Evolutionary conservation across 257 asterid genomes (phyloP), one percentile per base, ranked within the genome.

Genomic region (Solanum bulbocastanum): DNA sequence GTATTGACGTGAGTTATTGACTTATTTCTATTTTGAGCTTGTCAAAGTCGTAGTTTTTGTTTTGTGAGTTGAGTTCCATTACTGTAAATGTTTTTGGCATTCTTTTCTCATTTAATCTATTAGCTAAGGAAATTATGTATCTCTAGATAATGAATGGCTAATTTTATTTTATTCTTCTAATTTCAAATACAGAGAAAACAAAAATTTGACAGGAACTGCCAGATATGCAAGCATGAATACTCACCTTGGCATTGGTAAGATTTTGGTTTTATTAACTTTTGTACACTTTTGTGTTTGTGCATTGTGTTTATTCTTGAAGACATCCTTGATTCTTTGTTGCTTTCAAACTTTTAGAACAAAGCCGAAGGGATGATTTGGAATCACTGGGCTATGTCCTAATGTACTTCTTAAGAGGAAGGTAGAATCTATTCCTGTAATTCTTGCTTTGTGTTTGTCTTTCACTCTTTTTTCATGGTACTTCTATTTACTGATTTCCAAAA

Each of bases 181-280:
- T 27, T 72, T 72, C 90, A 32, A 52, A 87, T 93, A 88, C 96
- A 96, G 96, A 91, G 98, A 95, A 89, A 96, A 95, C 90, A 95
- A 96, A 91, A 95, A 94, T 86, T 91, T 96, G 93, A 96, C 98
- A 52, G 98, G 98, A 88, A 95, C 98, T 84, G 98, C 98, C 58
- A 91, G 98, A 92, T 96, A 96, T 92, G 99, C 99, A 22, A 96
- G 99, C 91, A 94, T 95, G 96, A 96, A 96, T 87, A 95, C 99
- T 3, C 98, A 95, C 91, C 97, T 95, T 87, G 98, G 98, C 91
- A 94, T 96, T 60, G 98, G 98, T 95, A 93, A 84, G 94, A 62
- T 73, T 49, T 66, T 60, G 66, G 49, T 66, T 68, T 72, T n/a
- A 87, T 40, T n/a, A 86, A 25, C 37, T 82, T 86, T 82, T 86